Percentiles rank a stretch among this genome's conserved stretches.
Conservation (phyloP, 805 yeast species). For the Saccharomycopsis schoenii region DNA sequence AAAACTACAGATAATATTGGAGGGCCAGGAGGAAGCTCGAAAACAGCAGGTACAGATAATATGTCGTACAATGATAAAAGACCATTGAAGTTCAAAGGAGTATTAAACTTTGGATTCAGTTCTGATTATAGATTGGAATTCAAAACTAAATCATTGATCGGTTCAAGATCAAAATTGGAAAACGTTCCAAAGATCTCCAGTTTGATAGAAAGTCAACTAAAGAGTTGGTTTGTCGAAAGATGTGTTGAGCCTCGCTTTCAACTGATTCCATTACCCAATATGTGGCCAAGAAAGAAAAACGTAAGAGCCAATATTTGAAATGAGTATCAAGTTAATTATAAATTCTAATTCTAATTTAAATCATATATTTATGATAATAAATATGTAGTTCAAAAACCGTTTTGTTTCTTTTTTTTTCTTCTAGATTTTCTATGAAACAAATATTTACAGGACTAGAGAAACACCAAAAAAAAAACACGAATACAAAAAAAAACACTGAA, state of each 20-base stretch:
- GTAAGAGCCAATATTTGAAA: slow-evolving; percentile 30
- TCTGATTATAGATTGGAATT: slow-evolving; percentile 90
- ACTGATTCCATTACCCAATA: slow-evolving; percentile 69
- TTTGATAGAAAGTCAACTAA: slow-evolving; percentile 68
- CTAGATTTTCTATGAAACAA: background rate
- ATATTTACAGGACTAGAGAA: background rate
- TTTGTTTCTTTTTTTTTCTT: no score
- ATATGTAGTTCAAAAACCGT: background rate
- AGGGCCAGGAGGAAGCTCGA: slow-evolving; percentile 15
- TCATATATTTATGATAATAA: background rate
- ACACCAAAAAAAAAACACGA: background rate
- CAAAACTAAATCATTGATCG: slow-evolving; percentile 79
- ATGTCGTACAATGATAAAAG: background rate
- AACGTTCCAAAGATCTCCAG: slow-evolving; percentile 88
- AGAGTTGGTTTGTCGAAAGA: slow-evolving; percentile 85
- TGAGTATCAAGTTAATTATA: background rate
- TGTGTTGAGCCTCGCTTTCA: slow-evolving; percentile 93
- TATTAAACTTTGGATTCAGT: slow-evolving; percentile 77
- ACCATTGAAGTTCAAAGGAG: slow-evolving; percentile 24
- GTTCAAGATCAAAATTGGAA: slow-evolving; percentile 84
- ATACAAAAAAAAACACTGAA: background rate
- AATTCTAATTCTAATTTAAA: no score
- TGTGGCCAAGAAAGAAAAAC: slow-evolving; percentile 70
- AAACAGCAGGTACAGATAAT: slow-evolving; percentile 26
- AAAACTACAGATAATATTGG: slow-evolving; percentile 17